Base-by-base conservation (phyloP, 202 grass and related monocot genomes). In the Cymbopogon flexuosus region DNA sequence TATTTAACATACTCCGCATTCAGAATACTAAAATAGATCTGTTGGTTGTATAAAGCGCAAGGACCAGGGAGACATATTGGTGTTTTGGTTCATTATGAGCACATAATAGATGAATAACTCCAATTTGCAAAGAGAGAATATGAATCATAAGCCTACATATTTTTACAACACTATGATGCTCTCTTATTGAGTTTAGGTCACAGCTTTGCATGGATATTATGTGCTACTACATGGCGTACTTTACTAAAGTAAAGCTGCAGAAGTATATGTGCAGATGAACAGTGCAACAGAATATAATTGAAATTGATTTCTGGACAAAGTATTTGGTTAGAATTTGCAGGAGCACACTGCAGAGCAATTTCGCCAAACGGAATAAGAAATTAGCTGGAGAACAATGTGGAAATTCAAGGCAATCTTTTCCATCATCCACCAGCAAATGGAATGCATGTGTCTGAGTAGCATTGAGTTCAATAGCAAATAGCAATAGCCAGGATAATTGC, bases 41-140 rank as follows among this genome's bases (percentile, higher is more conserved):
- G 11, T 56, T 77, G 21, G 51, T 34, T 52, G 73, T 21, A 58
- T 61, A 68, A 80, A 83, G 62, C 21, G 36, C 29, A 82, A 82
- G 70, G 36, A 66, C 52, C 21, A 79, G 75, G 70, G 19, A 76
- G 16, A 75, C 22, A 35, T 35, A 40, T 16, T 23, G 23, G 31
- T n/a, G 18, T 63, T 84, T 75, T 68, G 3, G 31, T 68, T 74
- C 18, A 41, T 15, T 46, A 46, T 52, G 60, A 23, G 39, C 36
- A 65, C n/a, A 46, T 11, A 59, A 57, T 58, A 14, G 1, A 65
- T 15, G 4, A 36, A 78, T 64, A 65, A 56, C 15, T 16, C 19
- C 13, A 21, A 60, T 59, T 60, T 75, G 72, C n/a, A 75, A 39
- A 59, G 33, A 57, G n/a, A 0, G 39, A 75, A 79, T 59, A 68